phyloP scores from a whole-genome alignment of 2,329 filamentous ascomycete species.

The Trichoderma asperellum region DNA sequence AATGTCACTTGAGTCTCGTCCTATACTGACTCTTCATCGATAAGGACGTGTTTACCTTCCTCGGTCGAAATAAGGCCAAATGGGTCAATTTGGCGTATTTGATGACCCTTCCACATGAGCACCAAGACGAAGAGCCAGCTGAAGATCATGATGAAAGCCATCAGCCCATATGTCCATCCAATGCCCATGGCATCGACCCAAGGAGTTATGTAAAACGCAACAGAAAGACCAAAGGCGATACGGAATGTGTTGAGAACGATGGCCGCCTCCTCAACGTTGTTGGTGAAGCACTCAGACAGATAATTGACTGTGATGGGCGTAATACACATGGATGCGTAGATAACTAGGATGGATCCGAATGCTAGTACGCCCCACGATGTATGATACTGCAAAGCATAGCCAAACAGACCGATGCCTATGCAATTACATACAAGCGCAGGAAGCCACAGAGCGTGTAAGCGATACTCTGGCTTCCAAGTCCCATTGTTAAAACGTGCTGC shows the following conservation, averaged over 20 bases:
- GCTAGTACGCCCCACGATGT: background rate
- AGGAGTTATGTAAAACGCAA: background rate
- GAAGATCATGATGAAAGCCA: constrained; percentile 1
- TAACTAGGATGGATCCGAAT: background rate
- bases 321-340: background rate
- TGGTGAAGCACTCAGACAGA: background rate
- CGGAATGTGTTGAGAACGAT: background rate
- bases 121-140: background rate
- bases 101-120: background rate
- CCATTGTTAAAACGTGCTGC: background rate
- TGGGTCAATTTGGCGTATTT: background rate
- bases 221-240: background rate
- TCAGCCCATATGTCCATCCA: background rate
- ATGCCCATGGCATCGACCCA: background rate
- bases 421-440: background rate
- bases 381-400: background rate
- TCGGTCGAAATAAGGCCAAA: background rate
- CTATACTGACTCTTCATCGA: background rate
- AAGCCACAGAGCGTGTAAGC: background rate
- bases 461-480: background rate
- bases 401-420: background rate
- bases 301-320: background rate
- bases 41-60: background rate
- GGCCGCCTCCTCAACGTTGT: background rate
- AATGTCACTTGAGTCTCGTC: background rate